These are phyloP conservation scores for Beta vulgaris DNA, from an alignment of 148 eudicot species.

Conservation along the genomic window DNA sequence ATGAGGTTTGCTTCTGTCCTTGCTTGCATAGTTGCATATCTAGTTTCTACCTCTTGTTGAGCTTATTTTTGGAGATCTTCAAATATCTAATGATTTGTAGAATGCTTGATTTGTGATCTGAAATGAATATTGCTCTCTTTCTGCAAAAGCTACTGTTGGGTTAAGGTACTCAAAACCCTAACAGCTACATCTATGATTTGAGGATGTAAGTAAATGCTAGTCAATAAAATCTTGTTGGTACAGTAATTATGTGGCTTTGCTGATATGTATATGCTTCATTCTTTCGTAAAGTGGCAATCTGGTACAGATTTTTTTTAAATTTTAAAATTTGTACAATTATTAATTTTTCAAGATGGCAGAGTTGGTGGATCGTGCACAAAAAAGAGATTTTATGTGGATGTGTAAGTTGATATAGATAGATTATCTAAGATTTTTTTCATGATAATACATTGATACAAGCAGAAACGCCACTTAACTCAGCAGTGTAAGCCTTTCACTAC, in stretches of 20 bases:
- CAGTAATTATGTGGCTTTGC: neutral
- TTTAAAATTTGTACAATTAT: neutral
- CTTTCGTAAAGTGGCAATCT: neutral
- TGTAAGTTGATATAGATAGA: no score
- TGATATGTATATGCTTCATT: neutral
- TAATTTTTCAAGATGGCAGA: neutral
- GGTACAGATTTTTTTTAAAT: neutral
- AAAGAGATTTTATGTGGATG: neutral
- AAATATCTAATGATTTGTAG: neutral
- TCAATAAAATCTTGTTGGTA: neutral
- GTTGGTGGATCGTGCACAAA: neutral
- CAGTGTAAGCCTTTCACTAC: neutral
- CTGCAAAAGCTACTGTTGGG: neutral
- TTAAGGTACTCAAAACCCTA: no score
- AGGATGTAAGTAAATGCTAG: neutral
- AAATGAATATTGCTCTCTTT: neutral
- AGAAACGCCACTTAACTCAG: no score
- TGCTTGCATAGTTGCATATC: conserved; percentile 4
- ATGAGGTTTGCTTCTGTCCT: conserved; percentile 60
- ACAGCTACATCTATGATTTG: conserved; percentile 1
- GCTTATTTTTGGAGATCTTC: neutral
- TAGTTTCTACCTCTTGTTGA: neutral
- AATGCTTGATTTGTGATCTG: neutral
- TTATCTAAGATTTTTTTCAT: no score
- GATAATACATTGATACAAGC: no score